Evolutionary conservation across 768 basidiomycete genomes (phyloP), one percentile per base, ranked within the genome.

Genomic region (Boletus sp.): DNA sequence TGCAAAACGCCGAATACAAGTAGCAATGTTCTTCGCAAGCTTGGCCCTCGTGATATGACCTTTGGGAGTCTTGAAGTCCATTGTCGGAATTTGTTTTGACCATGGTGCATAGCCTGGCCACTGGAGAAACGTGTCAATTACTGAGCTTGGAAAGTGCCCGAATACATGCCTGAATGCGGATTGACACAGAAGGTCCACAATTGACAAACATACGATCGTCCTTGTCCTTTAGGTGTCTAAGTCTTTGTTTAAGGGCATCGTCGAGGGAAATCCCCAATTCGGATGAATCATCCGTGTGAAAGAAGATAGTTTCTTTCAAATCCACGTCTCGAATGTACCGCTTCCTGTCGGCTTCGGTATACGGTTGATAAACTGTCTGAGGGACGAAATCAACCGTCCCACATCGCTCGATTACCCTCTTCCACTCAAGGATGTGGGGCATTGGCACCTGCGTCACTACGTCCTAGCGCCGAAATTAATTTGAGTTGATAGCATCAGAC

Each of bases 31-130:
- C 66, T 88, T 88, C 0, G 87, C 88, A 15, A 91, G 76, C 64
- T 91, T 91, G 19, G 81, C 79, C 49, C 80, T 78, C 1, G 88
- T 91, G 60, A 91, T 88, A 4, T 85, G 88, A 7, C 85, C 80
- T 37, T 87, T 89, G 0, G 89, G 88, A 57, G 81, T 89, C 37
- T 81, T 79, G 66, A 90, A 91, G 69, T 91, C 88, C 67, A 83
- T 83, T 1, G 88, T 90, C 8, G 89, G 89, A 56, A 91, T 90
- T 65, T 91, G 89, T 51, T 86, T 79, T 52, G 84, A 87, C 87
- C 87, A 91, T 43, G 82, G 78, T 30, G 81, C 74, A 60, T 90
- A 90, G 1, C 89, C 87, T 5, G 87, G 88, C 89, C 89, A 91
- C 88, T 90, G 55, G 17, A 55, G 21, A 54, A 53, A 40, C 2